Evolutionary conservation across 768 basidiomycete genomes (phyloP).

Genomic region (Tylopilus sp.): DNA sequence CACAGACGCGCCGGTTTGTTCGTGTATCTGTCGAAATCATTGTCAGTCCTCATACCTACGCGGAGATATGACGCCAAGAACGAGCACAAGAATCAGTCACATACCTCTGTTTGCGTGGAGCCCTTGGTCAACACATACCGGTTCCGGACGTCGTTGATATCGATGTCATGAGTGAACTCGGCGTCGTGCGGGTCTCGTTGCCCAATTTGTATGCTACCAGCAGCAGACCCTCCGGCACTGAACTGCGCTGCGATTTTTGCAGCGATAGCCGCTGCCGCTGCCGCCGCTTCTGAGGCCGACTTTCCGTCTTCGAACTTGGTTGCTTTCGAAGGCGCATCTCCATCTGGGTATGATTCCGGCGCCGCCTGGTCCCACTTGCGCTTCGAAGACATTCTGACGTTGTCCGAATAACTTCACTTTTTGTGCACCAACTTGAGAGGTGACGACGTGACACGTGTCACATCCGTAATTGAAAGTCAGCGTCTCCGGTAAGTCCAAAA

Average conservation of each 20-base stretch:
- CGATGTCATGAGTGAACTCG: conserved; percentile 87
- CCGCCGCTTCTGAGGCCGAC: conserved; percentile 55
- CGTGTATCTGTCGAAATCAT: conserved; percentile 65
- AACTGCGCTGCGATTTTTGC: conserved; percentile 95
- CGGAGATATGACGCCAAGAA: background rate
- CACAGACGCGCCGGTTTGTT: conserved; percentile 89
- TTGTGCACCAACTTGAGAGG: background rate
- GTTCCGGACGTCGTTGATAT: conserved; percentile 95
- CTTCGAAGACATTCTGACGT: conserved; percentile 58
- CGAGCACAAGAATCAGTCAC: conserved; percentile 22
- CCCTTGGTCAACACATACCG: conserved; percentile 93
- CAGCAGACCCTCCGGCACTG: conserved; percentile 39
- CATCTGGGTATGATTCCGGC: conserved; percentile 42
- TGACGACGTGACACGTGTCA: conserved; percentile 15
- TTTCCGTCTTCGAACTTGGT: conserved; percentile 48
- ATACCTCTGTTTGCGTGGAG: conserved; percentile 84
- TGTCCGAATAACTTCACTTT: background rate
- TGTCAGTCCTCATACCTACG: conserved; percentile 1
- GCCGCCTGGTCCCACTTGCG: conserved; percentile 79
- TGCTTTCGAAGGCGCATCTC: conserved; percentile 40
- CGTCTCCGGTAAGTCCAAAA: conserved; percentile 7
- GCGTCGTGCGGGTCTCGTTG: conserved; percentile 68
- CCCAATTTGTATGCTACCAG: conserved; percentile 40
- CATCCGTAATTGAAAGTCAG: conserved; percentile 20
- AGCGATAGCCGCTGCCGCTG: conserved; percentile 82